phyloP scores from a whole-genome alignment of 352 stramenopile species.

The Globisporangium rhizosaccharum region DNA sequence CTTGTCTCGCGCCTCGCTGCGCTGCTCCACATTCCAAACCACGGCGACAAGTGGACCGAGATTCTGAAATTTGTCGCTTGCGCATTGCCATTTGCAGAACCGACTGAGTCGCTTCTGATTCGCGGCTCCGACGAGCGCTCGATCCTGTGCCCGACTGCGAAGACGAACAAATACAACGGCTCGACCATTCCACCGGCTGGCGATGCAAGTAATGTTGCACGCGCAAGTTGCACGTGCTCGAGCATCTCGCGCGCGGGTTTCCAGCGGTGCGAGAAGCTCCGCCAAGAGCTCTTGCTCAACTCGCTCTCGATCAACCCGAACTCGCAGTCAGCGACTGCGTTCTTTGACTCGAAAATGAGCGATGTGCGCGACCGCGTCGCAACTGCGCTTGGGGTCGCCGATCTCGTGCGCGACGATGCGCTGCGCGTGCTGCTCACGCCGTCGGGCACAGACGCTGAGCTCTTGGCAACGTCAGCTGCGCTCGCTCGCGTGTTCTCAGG shows the following conservation, averaged over 20 bases:
- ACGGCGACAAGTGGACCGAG: conserved; percentile 73
- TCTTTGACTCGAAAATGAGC: conserved; percentile 69
- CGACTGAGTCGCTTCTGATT: conserved; percentile 78
- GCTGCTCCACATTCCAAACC: conserved; percentile 64
- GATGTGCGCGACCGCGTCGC: conserved; percentile 50
- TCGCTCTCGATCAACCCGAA: conserved; percentile 82
- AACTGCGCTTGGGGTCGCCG: conserved; percentile 40
- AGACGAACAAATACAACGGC: conserved; percentile 89
- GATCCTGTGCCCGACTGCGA: conserved; percentile 52
- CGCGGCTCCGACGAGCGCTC: conserved; percentile 85
- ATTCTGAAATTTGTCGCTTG: conserved; percentile 70
- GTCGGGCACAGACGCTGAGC: conserved; percentile 84
- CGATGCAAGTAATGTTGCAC: conserved; percentile 35
- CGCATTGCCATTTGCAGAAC: conserved; percentile 75
- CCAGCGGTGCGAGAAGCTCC: conserved; percentile 52
- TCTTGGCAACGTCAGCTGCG: conserved; percentile 67
- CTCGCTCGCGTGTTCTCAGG: conserved; percentile 56
- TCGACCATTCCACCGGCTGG: conserved; percentile 55
- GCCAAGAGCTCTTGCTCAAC: conserved; percentile 72
- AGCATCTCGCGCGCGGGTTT: conserved; percentile 68
- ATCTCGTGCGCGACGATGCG: conserved; percentile 44
- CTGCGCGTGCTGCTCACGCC: conserved; percentile 69
- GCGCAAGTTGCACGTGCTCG: conserved; percentile 84
- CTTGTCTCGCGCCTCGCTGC: conserved; percentile 56
- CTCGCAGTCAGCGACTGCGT: conserved; percentile 51